Conservation (phyloP, 2,329 filamentous ascomycete species). For the Pyrenochaeta sp. region DNA sequence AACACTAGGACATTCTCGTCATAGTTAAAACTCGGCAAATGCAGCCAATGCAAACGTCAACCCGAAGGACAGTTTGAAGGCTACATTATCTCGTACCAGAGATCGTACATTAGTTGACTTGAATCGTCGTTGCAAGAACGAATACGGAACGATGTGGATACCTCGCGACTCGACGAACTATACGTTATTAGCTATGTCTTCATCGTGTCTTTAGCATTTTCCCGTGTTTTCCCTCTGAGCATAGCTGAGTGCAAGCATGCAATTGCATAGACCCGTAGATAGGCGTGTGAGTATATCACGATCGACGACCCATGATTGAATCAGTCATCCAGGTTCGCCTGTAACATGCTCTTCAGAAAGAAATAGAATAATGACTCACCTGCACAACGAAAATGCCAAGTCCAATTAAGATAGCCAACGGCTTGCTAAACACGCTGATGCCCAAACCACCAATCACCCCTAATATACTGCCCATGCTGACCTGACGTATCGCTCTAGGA, state of each 20-base stretch:
- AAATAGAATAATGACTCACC: slow-evolving; percentile 53
- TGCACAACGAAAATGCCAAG: slow-evolving; percentile 70
- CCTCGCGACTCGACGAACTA: slow-evolving; percentile 62
- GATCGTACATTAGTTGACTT: slow-evolving; percentile 60
- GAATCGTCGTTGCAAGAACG: slow-evolving; percentile 60
- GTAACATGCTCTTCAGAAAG: no score
- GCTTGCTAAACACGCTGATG: slow-evolving; percentile 74
- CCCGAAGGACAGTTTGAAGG: slow-evolving; percentile 76
- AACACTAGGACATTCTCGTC: not conserved
- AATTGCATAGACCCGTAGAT: slow-evolving; percentile 8
- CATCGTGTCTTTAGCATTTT: not conserved
- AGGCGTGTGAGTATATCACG: not conserved
- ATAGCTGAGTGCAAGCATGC: slow-evolving; percentile 19
- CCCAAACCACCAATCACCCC: slow-evolving; percentile 64
- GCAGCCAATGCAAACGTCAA: slow-evolving; percentile 75
- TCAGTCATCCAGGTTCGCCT: no score
- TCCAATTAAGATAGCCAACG: slow-evolving; percentile 73
- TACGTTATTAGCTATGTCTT: slow-evolving; percentile 24
- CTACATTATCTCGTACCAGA: slow-evolving; percentile 65
- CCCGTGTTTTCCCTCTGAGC: not conserved
- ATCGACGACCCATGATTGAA: no score
- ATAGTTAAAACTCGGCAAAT: slow-evolving; percentile 63
- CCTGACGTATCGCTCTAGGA: slow-evolving; percentile 52
- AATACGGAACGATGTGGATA: slow-evolving; percentile 60
- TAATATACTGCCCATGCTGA: slow-evolving; percentile 58